Conservation (phyloP, 108 stramenopile species). For the Parietichytrium sp. region DNA sequence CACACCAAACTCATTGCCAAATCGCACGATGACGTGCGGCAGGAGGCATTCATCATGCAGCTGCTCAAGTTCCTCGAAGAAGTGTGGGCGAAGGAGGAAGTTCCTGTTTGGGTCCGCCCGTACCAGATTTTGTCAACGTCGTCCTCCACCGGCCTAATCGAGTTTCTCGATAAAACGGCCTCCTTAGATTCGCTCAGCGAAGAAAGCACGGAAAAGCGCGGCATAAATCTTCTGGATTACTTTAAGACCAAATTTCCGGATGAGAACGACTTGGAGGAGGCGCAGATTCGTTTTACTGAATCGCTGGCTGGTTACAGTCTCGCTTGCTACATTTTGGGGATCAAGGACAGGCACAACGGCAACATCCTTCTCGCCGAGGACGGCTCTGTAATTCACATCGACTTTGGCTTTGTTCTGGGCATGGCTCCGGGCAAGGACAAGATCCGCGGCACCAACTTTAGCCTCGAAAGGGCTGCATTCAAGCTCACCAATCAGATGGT, state of each 20-base stretch:
- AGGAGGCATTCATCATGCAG: slow-evolving; percentile 70
- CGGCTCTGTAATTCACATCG: slow-evolving; percentile 95
- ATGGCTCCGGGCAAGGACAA: slow-evolving; percentile 78
- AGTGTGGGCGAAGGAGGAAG: slow-evolving; percentile 77
- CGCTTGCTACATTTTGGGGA: slow-evolving; percentile 85
- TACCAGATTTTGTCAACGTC: slow-evolving; percentile 92
- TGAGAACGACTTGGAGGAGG: slow-evolving; percentile 13
- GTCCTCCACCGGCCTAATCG: slow-evolving; percentile 81
- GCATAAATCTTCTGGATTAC: slow-evolving; percentile 11
- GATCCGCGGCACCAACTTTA: slow-evolving; percentile 69
- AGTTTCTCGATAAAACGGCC: slow-evolving; percentile 81
- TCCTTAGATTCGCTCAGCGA: slow-evolving; percentile 89
- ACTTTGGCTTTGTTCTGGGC: slow-evolving; percentile 95
- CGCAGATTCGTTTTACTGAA: slow-evolving; percentile 51
- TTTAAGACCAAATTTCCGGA: background rate
- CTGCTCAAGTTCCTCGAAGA: slow-evolving; percentile 95
- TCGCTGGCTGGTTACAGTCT: slow-evolving; percentile 90
- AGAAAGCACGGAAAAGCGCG: slow-evolving; percentile 65
- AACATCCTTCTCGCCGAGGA: slow-evolving; percentile 88
- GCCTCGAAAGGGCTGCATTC: slow-evolving; percentile 88
- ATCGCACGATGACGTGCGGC: slow-evolving; percentile 71
- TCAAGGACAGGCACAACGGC: slow-evolving; percentile 95
- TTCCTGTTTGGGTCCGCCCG: slow-evolving; percentile 89
- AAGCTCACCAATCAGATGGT: slow-evolving; percentile 95
- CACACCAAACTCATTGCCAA: slow-evolving; percentile 75